Percentiles rank a stretch among this genome's conserved stretches.
Conservation (phyloP, 2,329 filamentous ascomycete species). For the Neoascochyta sp. region DNA sequence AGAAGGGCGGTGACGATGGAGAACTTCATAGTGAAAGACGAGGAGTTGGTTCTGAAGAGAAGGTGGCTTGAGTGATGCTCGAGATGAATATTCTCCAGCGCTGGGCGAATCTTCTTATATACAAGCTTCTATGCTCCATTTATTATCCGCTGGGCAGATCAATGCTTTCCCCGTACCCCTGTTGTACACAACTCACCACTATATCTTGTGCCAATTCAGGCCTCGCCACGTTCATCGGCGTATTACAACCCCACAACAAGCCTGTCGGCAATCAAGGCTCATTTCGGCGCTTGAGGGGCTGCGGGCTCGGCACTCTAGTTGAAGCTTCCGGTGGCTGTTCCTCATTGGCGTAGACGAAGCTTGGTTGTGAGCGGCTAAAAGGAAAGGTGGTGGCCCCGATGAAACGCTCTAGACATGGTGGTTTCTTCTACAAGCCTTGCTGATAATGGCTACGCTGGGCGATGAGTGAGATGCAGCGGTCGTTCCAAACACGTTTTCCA, state of each 20-base stretch:
- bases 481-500: too few species aligned
- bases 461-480: too few species aligned
- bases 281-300: conserved; percentile 7
- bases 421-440: too few species aligned
- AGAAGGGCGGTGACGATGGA: conserved; percentile 26
- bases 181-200: conserved; percentile 1
- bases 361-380: conserved; percentile 6
- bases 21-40: conserved; percentile 36
- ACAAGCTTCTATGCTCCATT: background rate
- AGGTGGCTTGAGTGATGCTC: background rate
- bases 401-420: too few species aligned
- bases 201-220: conserved; percentile 1
- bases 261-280: conserved; percentile 4
- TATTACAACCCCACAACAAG: conserved; percentile 4
- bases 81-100: conserved; percentile 1
- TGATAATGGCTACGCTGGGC: too few species aligned
- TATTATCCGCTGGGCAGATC: background rate
- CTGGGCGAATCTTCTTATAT: conserved; percentile 1
- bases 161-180: background rate
- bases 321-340: conserved; percentile 17
- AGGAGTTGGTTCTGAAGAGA: background rate
- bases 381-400: conserved; percentile 6
- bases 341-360: conserved; percentile 5
- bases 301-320: conserved; percentile 12
- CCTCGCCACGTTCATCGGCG: too few species aligned